phyloP scores from a whole-genome alignment of 2,329 filamentous ascomycete species.

The Trichoderma afroharzianum region DNA sequence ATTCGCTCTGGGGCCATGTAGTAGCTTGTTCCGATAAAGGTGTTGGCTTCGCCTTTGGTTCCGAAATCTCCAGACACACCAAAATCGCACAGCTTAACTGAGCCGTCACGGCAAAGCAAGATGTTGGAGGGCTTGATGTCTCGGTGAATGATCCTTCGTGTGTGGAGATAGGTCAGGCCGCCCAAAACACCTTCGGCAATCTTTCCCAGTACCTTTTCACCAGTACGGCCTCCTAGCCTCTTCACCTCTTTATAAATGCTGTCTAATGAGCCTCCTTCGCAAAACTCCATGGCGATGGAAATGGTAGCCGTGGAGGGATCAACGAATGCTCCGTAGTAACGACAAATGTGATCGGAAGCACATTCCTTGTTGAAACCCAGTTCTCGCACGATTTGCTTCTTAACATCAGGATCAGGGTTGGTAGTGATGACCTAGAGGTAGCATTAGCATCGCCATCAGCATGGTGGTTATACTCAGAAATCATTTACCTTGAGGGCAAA shows the following conservation, averaged over 20 bases:
- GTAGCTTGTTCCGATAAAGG: slow-evolving; percentile 97
- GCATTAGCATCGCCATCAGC: background rate
- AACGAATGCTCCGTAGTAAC: slow-evolving; percentile 95
- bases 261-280: slow-evolving; percentile 92
- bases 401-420: slow-evolving; percentile 94
- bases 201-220: slow-evolving; percentile 96
- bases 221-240: slow-evolving; percentile 87
- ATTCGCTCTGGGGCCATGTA: slow-evolving; percentile 99
- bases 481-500: slow-evolving; percentile 84
- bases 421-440: slow-evolving; percentile 85
- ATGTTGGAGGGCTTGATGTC: slow-evolving; percentile 99
- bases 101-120: slow-evolving; percentile 82
- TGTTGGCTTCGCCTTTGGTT: slow-evolving; percentile 97
- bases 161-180: slow-evolving; percentile 90
- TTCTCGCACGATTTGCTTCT: slow-evolving; percentile 96
- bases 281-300: slow-evolving; percentile 98
- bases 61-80: slow-evolving; percentile 97
- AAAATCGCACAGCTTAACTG: slow-evolving; percentile 98
- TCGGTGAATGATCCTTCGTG: slow-evolving; percentile 94
- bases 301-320: slow-evolving; percentile 96
- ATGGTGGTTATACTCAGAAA: slow-evolving; percentile 3
- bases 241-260: slow-evolving; percentile 98
- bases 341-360: slow-evolving; percentile 91
- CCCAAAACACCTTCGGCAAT: slow-evolving; percentile 92
- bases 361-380: slow-evolving; percentile 98